These are phyloP conservation scores for Zea luxurians DNA, from an alignment of 176 grass and related monocot species.

Conservation along the genomic window DNA sequence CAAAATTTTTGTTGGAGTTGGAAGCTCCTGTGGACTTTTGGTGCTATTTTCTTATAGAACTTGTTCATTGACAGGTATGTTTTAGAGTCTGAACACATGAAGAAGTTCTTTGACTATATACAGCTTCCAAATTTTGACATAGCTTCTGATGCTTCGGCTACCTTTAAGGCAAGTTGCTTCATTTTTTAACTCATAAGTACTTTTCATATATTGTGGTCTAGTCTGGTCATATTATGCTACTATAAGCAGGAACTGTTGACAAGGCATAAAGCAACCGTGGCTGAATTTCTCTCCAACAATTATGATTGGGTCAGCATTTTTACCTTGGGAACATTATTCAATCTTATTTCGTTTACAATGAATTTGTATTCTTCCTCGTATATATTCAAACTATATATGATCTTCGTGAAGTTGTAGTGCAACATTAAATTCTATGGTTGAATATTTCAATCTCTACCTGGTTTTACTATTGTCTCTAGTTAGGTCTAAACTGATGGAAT, in stretches of 20 bases:
- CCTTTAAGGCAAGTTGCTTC: slow-evolving; percentile 70
- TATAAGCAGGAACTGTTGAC: slow-evolving; percentile 88
- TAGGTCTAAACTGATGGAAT: background rate
- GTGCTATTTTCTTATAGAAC: slow-evolving; percentile 28
- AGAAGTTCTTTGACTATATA: slow-evolving; percentile 97
- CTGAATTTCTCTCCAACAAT: slow-evolving; percentile 93
- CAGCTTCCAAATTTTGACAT: slow-evolving; percentile 99
- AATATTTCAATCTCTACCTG: background rate
- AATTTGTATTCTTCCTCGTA: slow-evolving; percentile 5
- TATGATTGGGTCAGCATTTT: slow-evolving; percentile 85
- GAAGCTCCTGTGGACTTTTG: background rate
- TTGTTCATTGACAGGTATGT: slow-evolving; percentile 65
- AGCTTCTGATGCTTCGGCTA: slow-evolving; percentile 94
- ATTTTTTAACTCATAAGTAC: slow-evolving; percentile 6
- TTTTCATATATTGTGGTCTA: slow-evolving; percentile 17
- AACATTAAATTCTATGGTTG: background rate
- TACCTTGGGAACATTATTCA: slow-evolving; percentile 8
- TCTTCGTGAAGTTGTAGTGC: background rate
- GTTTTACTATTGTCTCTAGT: background rate
- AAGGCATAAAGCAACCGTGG: slow-evolving; percentile 97
- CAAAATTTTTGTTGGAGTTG: slow-evolving; percentile 22
- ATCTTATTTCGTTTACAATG: slow-evolving; percentile 30
- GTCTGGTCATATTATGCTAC: slow-evolving; percentile 32
- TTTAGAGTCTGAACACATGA: slow-evolving; percentile 97
- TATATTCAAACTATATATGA: background rate